Percentiles rank a stretch among this genome's conserved stretches.
phyloP scores from a whole-genome alignment of 2,329 filamentous ascomycete genomes.

The Pseudocercospora cruenta region DNA sequence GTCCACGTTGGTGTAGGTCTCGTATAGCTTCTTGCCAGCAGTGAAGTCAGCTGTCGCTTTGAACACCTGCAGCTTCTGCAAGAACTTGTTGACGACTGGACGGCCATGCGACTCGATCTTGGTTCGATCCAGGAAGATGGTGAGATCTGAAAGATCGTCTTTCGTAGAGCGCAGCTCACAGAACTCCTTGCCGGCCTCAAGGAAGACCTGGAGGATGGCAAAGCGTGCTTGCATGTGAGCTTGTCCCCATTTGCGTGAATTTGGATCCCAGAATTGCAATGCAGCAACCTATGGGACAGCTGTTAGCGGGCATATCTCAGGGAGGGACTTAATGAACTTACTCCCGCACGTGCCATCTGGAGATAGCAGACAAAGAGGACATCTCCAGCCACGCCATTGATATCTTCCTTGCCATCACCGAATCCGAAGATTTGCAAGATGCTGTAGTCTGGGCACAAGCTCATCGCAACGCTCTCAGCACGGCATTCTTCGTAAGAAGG shows the following conservation, averaged over 20 bases:
- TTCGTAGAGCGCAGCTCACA: conserved; percentile 76
- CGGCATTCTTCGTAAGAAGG: conserved; percentile 93
- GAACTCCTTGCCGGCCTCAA: conserved; percentile 83
- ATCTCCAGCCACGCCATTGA: conserved; percentile 77
- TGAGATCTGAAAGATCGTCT: conserved; percentile 73
- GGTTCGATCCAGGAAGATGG: conserved; percentile 78
- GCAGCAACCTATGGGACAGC: not conserved
- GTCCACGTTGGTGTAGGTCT: conserved; percentile 79
- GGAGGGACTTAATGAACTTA: conserved; percentile 59
- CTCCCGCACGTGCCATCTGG: conserved; percentile 89
- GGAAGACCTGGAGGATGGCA: conserved; percentile 81
- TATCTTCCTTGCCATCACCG: conserved; percentile 73
- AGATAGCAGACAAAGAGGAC: conserved; percentile 88
- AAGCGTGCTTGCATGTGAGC: conserved; percentile 51
- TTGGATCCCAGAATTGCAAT: conserved; percentile 87
- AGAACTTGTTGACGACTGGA: conserved; percentile 79
- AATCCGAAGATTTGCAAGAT: conserved; percentile 92
- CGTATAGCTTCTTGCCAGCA: conserved; percentile 77
- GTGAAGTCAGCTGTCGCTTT: conserved; percentile 86
- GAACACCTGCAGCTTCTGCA: conserved; percentile 91
- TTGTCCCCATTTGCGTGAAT: conserved; percentile 88
- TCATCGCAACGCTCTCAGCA: conserved; percentile 93
- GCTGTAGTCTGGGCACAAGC: conserved; percentile 81
- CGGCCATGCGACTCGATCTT: conserved; percentile 86
- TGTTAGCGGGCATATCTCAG: not conserved